Evolutionary conservation across 352 stramenopile genomes (phyloP), one percentile per base, ranked within the genome.

Genomic region (Saprolegnia diclina): DNA sequence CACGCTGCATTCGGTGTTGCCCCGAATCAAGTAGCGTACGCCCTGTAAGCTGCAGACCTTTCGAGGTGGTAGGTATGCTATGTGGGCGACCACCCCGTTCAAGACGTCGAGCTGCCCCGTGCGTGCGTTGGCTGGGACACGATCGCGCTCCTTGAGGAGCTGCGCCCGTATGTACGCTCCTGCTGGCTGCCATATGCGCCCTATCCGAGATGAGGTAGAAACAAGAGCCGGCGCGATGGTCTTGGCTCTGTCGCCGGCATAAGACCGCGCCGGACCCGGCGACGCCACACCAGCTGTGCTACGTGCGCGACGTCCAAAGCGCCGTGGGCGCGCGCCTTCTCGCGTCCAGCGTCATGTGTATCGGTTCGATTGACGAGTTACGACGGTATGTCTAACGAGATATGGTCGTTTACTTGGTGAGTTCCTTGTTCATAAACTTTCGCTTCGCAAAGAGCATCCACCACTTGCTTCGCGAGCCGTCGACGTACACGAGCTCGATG

Each of bases 381-480:
- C 7, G 10, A 24, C 10, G 57, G 2, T 40, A 46, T 18, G 16
- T 40, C 22, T 11, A 53, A 21, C n/a, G n/a, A n/a, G n/a, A n/a
- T 24, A 5, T 21, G 4, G 38, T 42, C 63, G 26, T 35, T 22
- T 71, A 66, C 65, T 71, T 66, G 56, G 40, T 62, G 56, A 96
- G 80, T 74, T 95, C 88, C 78, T 96, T 97, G 82, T 95, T 95
- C 91, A 97, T 97, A 72, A 97, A 97, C 79, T 96, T 96, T 78
- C 87, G 79, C 82, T 97, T 97, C 70, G 87, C 79, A 69, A 97
- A 97, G 44, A 93, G 74, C 85, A 94, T 96, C 91, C 91, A 97
- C 88, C 92, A 97, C 80, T 97, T 97, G 84, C 92, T 97, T 70
- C 88, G 85, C 67, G 80, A 76, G 66, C 82, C 87, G 69, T 96